Percentiles rank a stretch among this genome's conserved stretches.
These are phyloP conservation scores for Fistulinella prunicolor DNA, from an alignment of 768 basidiomycete species.

Conservation along the genomic window DNA sequence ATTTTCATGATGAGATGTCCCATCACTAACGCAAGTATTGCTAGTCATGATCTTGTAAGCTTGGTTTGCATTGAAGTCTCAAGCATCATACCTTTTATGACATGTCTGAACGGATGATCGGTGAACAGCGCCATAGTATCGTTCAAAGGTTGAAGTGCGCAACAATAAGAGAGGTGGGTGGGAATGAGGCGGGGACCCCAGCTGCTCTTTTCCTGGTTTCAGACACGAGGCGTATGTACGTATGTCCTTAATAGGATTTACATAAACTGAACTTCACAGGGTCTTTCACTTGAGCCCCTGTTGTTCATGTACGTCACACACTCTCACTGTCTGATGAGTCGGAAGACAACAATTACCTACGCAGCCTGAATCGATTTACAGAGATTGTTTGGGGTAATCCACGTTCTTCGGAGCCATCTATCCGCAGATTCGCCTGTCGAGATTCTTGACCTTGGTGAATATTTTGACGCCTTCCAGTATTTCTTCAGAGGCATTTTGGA, in stretches of 20 bases:
- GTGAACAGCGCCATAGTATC: constrained; percentile 31
- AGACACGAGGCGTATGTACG: constrained; percentile 25
- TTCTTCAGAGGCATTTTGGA: not conserved
- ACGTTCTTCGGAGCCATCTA: not conserved
- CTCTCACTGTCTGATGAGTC: no score
- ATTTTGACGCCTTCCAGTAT: not conserved
- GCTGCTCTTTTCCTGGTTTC: constrained; percentile 21
- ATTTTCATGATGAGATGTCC: constrained; percentile 53
- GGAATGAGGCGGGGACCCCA: constrained; percentile 15
- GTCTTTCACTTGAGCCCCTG: no score
- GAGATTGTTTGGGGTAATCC: not conserved
- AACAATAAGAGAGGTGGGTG: constrained; percentile 26
- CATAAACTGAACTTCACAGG: no score
- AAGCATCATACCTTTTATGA: constrained; percentile 28
- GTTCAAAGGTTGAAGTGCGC: constrained; percentile 13
- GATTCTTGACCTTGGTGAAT: not conserved
- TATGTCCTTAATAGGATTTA: no score
- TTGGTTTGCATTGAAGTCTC: not conserved
- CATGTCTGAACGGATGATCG: constrained; percentile 33
- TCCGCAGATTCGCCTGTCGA: not conserved
- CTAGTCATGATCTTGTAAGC: constrained; percentile 32
- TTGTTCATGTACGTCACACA: no score
- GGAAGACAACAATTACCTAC: no score
- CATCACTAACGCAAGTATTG: constrained; percentile 43
- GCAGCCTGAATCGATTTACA: no score